Conservation (phyloP, 1,139 yeast genomes). For the Starmera stellimalicola region DNA sequence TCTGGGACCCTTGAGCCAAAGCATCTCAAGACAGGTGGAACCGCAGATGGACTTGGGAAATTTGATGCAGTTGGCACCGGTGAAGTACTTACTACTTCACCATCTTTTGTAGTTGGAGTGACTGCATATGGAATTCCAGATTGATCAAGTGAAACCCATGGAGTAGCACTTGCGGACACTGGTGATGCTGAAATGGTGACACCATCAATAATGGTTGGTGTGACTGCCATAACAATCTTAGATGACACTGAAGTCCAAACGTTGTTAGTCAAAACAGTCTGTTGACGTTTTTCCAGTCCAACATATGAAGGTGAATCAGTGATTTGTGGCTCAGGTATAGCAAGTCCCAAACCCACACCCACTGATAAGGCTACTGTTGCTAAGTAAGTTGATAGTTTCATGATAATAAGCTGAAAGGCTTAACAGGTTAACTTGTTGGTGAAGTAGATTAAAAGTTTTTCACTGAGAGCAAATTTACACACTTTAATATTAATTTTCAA, state of each 20-base stretch:
- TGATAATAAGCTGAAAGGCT: too few species aligned
- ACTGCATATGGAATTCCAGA: conserved; percentile 29
- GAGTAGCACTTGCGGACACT: conserved; percentile 21
- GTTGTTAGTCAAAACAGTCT: conserved; percentile 20
- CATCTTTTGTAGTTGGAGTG: conserved; percentile 26
- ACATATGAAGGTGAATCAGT: conserved; percentile 14
- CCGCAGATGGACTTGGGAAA: conserved; percentile 24
- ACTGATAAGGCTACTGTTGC: too few species aligned
- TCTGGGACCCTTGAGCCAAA: conserved; percentile 28
- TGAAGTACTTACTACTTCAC: conserved; percentile 24
- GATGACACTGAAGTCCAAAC: conserved; percentile 29
- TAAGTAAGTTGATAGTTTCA: too few species aligned
- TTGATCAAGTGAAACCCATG: conserved; percentile 29
- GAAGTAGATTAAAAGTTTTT: too few species aligned
- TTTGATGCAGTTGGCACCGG: conserved; percentile 25
- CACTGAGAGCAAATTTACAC: too few species aligned
- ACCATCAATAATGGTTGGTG: conserved; percentile 31
- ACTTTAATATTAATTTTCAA: too few species aligned
- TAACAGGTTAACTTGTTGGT: too few species aligned
- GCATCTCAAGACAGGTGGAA: conserved; percentile 31
- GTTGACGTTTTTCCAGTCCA: conserved; percentile 19
- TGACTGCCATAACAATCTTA: conserved; percentile 21
- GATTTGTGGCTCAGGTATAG: conserved; percentile 13
- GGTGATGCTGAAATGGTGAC: conserved; percentile 32
- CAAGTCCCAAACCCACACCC: too few species aligned